A percentile compares a stretch with the other conserved stretches of the same genome.
phyloP scores from a whole-genome alignment of 441 rosid genomes.

The Hura crepitans region DNA sequence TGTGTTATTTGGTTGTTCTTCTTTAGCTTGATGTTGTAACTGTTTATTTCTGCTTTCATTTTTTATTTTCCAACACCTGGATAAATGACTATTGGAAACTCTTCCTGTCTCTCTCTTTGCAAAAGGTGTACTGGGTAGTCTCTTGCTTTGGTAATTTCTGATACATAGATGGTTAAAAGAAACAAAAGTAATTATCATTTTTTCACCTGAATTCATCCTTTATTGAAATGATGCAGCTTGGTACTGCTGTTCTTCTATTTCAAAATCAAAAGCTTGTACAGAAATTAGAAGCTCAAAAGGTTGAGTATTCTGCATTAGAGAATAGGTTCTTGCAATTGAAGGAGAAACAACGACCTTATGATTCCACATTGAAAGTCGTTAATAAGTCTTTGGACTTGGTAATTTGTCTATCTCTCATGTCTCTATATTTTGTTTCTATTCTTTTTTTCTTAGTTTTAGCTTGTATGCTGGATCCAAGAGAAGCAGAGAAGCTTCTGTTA shows the following conservation, averaged over 20 bases:
- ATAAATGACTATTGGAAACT: background rate
- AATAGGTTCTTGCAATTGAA: constrained; percentile 48
- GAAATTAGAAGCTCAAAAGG: constrained; percentile 79
- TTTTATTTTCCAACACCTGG: background rate
- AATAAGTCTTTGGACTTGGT: constrained; percentile 77
- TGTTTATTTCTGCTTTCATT: background rate
- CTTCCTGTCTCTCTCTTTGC: background rate
- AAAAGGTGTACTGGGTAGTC: background rate
- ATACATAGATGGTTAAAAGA: background rate
- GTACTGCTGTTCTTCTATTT: constrained; percentile 72
- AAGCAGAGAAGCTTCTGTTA: constrained; percentile 1
- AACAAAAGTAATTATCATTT: background rate
- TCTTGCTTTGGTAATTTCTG: background rate
- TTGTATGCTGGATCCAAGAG: background rate
- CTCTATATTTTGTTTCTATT: background rate
- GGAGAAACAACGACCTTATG: constrained; percentile 60
- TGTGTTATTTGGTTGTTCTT: background rate
- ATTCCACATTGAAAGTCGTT: constrained; percentile 54
- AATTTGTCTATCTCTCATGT: constrained; percentile 20
- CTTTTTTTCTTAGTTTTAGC: background rate
- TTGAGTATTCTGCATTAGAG: constrained; percentile 62
- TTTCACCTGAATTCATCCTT: constrained; percentile 11
- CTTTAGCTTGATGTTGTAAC: background rate
- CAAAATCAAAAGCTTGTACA: constrained; percentile 86
- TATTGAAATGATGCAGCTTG: constrained; percentile 49